These are phyloP conservation scores for Cyclostephanos invisitatus DNA, from an alignment of 108 stramenopile species.

Conservation along the genomic window DNA sequence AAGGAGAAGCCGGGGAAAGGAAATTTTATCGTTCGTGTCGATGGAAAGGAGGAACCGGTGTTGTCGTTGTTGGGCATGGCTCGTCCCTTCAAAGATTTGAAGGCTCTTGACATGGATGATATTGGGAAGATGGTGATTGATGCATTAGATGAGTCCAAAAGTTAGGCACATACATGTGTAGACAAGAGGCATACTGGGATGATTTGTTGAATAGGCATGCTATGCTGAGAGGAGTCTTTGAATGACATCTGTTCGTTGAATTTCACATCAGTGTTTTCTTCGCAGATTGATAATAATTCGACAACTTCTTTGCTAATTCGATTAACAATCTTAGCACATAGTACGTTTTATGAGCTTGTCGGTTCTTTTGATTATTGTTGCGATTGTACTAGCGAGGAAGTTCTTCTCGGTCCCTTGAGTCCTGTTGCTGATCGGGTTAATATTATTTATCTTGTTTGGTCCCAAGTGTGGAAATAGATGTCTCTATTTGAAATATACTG, in stretches of 20 bases:
- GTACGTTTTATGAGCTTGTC: neutral
- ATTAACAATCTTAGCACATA: neutral
- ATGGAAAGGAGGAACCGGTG: constrained; percentile 68
- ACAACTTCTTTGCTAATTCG: neutral
- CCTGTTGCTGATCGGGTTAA: neutral
- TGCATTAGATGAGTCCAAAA: constrained; percentile 8
- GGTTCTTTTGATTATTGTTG: neutral
- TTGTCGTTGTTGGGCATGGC: constrained; percentile 78
- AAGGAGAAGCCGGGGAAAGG: constrained; percentile 78
- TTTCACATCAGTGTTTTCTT: neutral
- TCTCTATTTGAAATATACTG: constrained; percentile 12
- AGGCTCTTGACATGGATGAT: constrained; percentile 88
- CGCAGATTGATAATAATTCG: constrained; percentile 21
- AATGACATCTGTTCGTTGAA: constrained; percentile 33
- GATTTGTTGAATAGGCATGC: constrained; percentile 30
- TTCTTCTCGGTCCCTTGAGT: neutral
- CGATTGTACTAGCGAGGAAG: neutral
- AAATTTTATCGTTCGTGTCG: constrained; percentile 74
- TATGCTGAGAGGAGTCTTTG: constrained; percentile 1
- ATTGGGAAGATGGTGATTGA: constrained; percentile 58
- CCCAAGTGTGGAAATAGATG: too few relatives aligned
- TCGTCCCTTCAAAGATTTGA: constrained; percentile 82
- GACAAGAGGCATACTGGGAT: neutral
- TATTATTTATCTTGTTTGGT: too few relatives aligned
- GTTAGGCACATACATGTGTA: constrained; percentile 4